Evolutionary conservation across 2,329 filamentous ascomycete species (phyloP), one percentile per base, ranked within the genome.

Genomic region (Paramyrothecium roridum): DNA sequence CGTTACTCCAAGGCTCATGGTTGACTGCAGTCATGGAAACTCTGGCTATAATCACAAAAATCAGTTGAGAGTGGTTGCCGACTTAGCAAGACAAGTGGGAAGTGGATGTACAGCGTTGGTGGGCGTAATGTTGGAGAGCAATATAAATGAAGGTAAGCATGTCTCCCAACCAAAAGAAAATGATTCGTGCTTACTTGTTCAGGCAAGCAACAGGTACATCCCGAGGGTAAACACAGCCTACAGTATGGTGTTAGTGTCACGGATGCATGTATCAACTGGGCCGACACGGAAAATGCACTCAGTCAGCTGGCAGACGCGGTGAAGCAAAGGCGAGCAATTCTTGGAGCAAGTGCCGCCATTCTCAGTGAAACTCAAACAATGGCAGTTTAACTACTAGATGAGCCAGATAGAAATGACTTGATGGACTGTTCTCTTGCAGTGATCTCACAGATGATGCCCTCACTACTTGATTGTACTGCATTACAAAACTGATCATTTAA

Each of bases 81-180:
- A 80, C 12, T 73, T 99, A 55, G 92, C 90, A 2, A 86, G 90
- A 67, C 95, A 98, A 76, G 89, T 99, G 57, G 81, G 87, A 54
- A 84, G 82, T 55, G 95, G 95, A 37, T 93, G 98, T 77, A 82
- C 82, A 3, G 88, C 80, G 50, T 95, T 99, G 68, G 93, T 97
- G 85, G 95, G 95, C 66, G 91, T 98, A 57, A 99, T 99, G 95
- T 96, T 99, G 67, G 95, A 99, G 80, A 96, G 90, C 74, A 90
- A 98, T 74, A 96, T 98, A 76, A 89, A 93, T 67, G 93, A 97
- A 77, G 93, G 90, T 89, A 72, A 67, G 80, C 62, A 13, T 8
- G 34, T n/a, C n/a, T 26, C 2, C 12, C 26, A 30, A 8, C 3
- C 3, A 19, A 45, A 6, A 21, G 30, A 3, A 19, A 21, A 22